phyloP scores from a whole-genome alignment of 1,284 basidiomycete genomes.

The Ganoderma meredithae region DNA sequence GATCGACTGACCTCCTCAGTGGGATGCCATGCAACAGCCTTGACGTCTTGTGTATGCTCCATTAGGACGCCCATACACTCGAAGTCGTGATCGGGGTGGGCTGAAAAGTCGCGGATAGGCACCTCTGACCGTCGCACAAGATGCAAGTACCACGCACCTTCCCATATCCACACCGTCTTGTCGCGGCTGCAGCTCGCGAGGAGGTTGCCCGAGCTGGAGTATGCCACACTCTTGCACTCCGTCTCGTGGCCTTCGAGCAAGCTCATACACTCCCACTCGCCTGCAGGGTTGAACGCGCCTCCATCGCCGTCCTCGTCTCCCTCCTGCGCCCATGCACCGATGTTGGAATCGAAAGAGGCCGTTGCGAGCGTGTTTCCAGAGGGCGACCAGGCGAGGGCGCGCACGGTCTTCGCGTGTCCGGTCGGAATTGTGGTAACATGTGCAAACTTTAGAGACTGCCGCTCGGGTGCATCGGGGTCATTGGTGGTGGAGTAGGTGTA shows the following conservation, averaged over 20 bases:
- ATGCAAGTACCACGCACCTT: conserved; percentile 62
- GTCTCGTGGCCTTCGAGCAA: conserved; percentile 96
- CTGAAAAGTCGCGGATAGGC: conserved; percentile 47
- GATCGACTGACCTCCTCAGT: conserved; percentile 79
- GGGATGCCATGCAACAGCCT: conserved; percentile 95
- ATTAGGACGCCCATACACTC: conserved; percentile 96
- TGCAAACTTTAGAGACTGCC: conserved; percentile 52
- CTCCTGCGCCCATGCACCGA: conserved; percentile 90
- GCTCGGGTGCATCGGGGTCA: conserved; percentile 30
- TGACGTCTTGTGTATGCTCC: conserved; percentile 98
- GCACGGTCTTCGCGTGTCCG: conserved; percentile 92
- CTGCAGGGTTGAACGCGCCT: conserved; percentile 44
- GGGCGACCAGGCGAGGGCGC: conserved; percentile 90
- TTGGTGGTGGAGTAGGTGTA: conserved; percentile 68
- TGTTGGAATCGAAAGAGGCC: conserved; percentile 94
- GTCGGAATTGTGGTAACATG: conserved; percentile 75
- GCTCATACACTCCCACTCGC: conserved; percentile 88
- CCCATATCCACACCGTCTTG: conserved; percentile 99
- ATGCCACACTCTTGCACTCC: conserved; percentile 96
- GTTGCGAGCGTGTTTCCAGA: conserved; percentile 91
- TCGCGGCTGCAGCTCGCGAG: conserved; percentile 95
- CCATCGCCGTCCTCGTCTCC: conserved; percentile 53
- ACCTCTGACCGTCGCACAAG: not conserved
- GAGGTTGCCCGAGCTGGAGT: conserved; percentile 81
- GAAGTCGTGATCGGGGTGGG: conserved; percentile 92